Evolutionary conservation across 1,139 yeast genomes (phyloP), one percentile per base, ranked within the genome.

Genomic region (Debaryomyces coudertii): DNA sequence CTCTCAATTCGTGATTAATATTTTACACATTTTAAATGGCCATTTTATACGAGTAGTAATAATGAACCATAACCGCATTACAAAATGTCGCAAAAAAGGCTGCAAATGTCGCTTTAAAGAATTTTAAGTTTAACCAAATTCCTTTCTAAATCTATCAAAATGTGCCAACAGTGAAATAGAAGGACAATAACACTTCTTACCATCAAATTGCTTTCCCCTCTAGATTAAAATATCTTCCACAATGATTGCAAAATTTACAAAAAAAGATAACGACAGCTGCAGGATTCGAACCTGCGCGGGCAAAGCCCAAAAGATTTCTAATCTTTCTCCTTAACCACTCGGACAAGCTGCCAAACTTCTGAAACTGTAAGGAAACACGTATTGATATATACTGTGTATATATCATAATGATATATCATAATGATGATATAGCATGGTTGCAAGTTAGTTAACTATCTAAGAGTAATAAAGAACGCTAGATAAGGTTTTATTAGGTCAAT

Each of bases 271-370:
- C 78, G 80, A 75, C 79, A 73, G 69, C 79, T 72, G 79, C 80
- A 74, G 79, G 80, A 73, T 63, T 75, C 80, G 79, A 74, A 74
- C 80, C 79, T 73, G 79, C 79, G 79, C 78, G 79, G 79, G 79
- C 79, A 69, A 60, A 73, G 79, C 79, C 79, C 79, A 75, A 74
- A 71, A 75, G 79, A 73, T 73, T 73, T 74, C 79, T 68, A 75
- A 73, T 74, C 79, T 75, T 71, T 74, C 79, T 73, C 79, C 79
- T 74, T 74, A 74, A 73, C 79, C 79, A 67, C 79, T 74, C 79
- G 79, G 79, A 73, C 79, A 74, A 71, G 77, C 69, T 72, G 78
- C 77, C 77, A 14, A 9, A 25, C n/a, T 6, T 27, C 20, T 23
- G 12, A 34, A 24, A 2, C 16, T 30, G 34, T 7, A 4, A 5